A percentile compares a stretch with the other conserved stretches of the same genome.
Conservation (phyloP, 2,329 filamentous ascomycete genomes). For the Pseudogymnoascus sp. region DNA sequence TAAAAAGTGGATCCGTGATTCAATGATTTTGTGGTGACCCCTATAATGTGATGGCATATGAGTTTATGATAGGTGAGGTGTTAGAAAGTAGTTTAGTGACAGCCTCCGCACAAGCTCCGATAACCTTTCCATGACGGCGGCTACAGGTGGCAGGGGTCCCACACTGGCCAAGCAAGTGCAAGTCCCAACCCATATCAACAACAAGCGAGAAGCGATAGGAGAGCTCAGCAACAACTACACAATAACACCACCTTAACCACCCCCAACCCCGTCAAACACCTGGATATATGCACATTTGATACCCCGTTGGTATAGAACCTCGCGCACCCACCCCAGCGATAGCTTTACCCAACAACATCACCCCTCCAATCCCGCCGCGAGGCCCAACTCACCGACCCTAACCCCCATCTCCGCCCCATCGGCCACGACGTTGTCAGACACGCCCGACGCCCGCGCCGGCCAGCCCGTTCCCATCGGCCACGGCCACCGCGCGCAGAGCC, state of each 20-base stretch:
- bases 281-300: conserved; percentile 6
- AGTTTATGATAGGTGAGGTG: conserved; percentile 3
- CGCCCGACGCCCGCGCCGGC: conserved; percentile 38
- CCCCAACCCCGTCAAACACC: not conserved
- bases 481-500: conserved; percentile 19
- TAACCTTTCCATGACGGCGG: conserved; percentile 6
- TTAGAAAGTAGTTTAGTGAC: conserved; percentile 6
- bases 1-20: not conserved
- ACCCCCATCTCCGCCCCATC: conserved; percentile 11
- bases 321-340: not conserved
- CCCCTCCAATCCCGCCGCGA: not conserved
- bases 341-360: not conserved
- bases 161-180: conserved; percentile 1
- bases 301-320: conserved; percentile 1
- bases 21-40: conserved; percentile 7
- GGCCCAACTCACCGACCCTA: not conserved
- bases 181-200: not conserved
- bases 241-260: conserved; percentile 4
- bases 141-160: conserved; percentile 5
- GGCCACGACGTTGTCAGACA: conserved; percentile 42
- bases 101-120: conserved; percentile 4
- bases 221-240: conserved; percentile 2
- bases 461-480: conserved; percentile 28
- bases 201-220: conserved; percentile 10
- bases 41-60: not conserved